Conservation (phyloP, 768 basidiomycete species). For the Cytidiella melzeri region DNA sequence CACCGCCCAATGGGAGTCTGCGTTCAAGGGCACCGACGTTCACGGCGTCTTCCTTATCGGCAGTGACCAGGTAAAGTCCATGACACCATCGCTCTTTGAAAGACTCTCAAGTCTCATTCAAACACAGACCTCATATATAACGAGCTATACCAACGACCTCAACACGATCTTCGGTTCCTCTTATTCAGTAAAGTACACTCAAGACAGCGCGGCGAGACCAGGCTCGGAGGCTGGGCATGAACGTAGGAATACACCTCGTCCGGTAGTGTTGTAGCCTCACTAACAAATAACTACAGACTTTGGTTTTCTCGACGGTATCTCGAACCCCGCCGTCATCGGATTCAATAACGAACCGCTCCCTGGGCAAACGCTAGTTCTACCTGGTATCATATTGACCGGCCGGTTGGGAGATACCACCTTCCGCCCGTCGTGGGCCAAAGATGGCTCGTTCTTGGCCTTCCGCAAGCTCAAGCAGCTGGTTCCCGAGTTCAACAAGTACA, state of each 20-base stretch:
- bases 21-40: slow-evolving; percentile 14
- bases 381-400: slow-evolving; percentile 17
- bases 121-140: slow-evolving; percentile 1
- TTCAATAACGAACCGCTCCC: slow-evolving; percentile 14
- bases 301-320: slow-evolving; percentile 22
- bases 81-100: background rate
- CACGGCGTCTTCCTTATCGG: slow-evolving; percentile 21
- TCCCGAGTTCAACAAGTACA: slow-evolving; percentile 29
- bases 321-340: slow-evolving; percentile 16
- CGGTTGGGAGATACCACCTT: slow-evolving; percentile 1
- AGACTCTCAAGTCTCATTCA: background rate
- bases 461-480: slow-evolving; percentile 29
- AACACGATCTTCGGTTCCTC: slow-evolving; percentile 12
- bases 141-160: slow-evolving; percentile 5
- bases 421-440: slow-evolving; percentile 27
- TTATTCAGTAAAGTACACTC: slow-evolving; percentile 6
- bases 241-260: slow-evolving; percentile 5
- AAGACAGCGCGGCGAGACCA: slow-evolving; percentile 16
- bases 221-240: slow-evolving; percentile 19
- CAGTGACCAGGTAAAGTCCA: slow-evolving; percentile 10
- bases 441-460: slow-evolving; percentile 28
- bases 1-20: slow-evolving; percentile 12
- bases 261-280: background rate
- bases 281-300: slow-evolving; percentile 13
- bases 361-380: slow-evolving; percentile 14